These are phyloP conservation scores for Diaporthe velutina DNA, from an alignment of 2,329 filamentous ascomycete genomes.

Conservation along the genomic window DNA sequence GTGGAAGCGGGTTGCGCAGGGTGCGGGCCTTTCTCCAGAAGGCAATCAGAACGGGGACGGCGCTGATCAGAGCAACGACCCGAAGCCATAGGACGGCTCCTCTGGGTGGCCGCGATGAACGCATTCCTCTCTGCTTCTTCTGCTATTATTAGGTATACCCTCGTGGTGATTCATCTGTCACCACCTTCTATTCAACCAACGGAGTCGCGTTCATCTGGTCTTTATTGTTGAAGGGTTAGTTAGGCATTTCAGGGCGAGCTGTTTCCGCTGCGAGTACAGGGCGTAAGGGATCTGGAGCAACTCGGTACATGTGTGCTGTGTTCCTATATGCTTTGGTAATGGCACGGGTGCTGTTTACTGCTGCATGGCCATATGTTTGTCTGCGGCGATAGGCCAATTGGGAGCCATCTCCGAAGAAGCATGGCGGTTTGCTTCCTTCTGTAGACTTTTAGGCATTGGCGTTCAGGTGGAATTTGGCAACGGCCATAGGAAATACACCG, in stretches of 20 bases:
- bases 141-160: constrained; percentile 35
- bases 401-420: background rate
- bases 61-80: constrained; percentile 51
- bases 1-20: constrained; percentile 80
- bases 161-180: constrained; percentile 16
- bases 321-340: background rate
- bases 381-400: background rate
- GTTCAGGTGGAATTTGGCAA: constrained; percentile 24
- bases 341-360: background rate
- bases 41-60: constrained; percentile 46
- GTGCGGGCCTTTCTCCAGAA: constrained; percentile 63
- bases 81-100: constrained; percentile 41
- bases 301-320: background rate
- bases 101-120: constrained; percentile 36
- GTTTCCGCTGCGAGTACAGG: background rate
- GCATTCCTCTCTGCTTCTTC: constrained; percentile 32
- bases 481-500: background rate
- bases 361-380: constrained; percentile 1
- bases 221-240: background rate
- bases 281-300: constrained; percentile 24
- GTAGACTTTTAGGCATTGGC: constrained; percentile 41
- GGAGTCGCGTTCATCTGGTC: constrained; percentile 31
- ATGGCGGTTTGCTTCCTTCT: constrained; percentile 19
- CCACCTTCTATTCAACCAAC: constrained; percentile 29
- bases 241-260: background rate